Conservation (phyloP, 306 rosid genomes). For the Rubus idaeus region DNA sequence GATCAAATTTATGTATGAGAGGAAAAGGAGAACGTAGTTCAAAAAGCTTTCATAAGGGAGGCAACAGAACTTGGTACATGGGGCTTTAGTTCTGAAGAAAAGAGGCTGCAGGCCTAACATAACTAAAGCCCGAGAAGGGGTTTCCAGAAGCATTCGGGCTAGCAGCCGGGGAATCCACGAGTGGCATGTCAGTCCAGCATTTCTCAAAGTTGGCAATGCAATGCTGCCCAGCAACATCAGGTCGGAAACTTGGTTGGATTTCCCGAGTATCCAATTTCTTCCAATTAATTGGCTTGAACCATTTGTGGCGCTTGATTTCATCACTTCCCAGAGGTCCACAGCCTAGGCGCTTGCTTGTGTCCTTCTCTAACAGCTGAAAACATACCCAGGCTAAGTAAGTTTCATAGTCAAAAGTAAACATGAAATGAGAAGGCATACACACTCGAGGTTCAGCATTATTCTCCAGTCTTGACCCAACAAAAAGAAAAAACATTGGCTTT, state of each 20-base stretch:
- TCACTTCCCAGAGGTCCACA: constrained; percentile 59
- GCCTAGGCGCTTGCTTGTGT: constrained; percentile 68
- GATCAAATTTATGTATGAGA: not conserved
- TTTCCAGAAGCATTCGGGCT: constrained; percentile 75
- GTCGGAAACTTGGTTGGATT: constrained; percentile 87
- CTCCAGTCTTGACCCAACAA: not conserved
- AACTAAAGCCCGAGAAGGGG: constrained; percentile 72
- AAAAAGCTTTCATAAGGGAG: not conserved
- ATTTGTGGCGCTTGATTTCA: constrained; percentile 83
- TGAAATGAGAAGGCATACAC: constrained; percentile 5
- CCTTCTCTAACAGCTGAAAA: constrained; percentile 81
- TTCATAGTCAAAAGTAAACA: not conserved
- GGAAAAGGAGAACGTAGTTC: not conserved
- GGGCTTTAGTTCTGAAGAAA: constrained; percentile 57
- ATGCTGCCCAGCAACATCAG: constrained; percentile 76
- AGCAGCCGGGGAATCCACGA: constrained; percentile 79
- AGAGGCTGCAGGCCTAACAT: constrained; percentile 78
- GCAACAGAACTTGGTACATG: not conserved
- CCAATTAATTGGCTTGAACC: constrained; percentile 92
- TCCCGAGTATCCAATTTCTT: constrained; percentile 69
- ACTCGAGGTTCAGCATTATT: not conserved
- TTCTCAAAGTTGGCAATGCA: constrained; percentile 95
- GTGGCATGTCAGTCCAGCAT: constrained; percentile 93
- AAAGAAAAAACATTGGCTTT: not conserved
- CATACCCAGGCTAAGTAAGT: not conserved